Base-by-base conservation (phyloP, 768 basidiomycete genomes). In the Auriculariales sp. region DNA sequence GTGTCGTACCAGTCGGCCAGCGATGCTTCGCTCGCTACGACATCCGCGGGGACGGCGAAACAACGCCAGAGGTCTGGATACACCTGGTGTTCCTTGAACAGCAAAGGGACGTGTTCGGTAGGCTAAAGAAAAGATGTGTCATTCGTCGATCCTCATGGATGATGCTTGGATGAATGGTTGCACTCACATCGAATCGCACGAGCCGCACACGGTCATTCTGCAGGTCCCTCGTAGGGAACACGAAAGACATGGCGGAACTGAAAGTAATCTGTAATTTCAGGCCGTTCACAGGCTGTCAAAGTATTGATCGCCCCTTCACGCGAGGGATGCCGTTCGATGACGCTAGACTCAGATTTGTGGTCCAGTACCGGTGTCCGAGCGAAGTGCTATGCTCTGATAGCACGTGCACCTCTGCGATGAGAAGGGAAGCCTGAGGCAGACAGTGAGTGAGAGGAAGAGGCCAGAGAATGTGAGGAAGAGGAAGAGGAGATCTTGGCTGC, bases 21-120 rank as follows among this genome's bases (percentile, higher is more conserved):
- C 12, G 68, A 63, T n/a, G n/a, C n/a, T n/a, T n/a, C n/a, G n/a
- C 67, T 62, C 3, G 56, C 32, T n/a, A n/a, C n/a, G n/a, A n/a
- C 53, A 69, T 77, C 2, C 27, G 77, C 1, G 75, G 73, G 51
- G 69, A 73, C 3, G 78, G 70, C 3, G n/a, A n/a, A n/a, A n/a
- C n/a, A n/a, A n/a, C n/a, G n/a, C n/a, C n/a, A n/a, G n/a, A n/a
- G 61, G 59, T 74, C 72, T 1, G 59, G 56, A 54, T 66, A 77
- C 4, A 76, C 58, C 19, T 71, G 65, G 3, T 69, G 70, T 45
- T 71, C 57, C 3, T 59, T 46, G 3, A 53, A 36, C 10, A 64
- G 59, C 61, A 0, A 67, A 60, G 3, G 74, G 71, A 58, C 59
- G 51, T 30, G 31, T 4, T 29, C 17, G 7, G 11, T 31, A 17